Evolutionary conservation across 345 rosid genomes (phyloP), one percentile per base, ranked within the genome.

Genomic region (Eucalyptus urophylla): DNA sequence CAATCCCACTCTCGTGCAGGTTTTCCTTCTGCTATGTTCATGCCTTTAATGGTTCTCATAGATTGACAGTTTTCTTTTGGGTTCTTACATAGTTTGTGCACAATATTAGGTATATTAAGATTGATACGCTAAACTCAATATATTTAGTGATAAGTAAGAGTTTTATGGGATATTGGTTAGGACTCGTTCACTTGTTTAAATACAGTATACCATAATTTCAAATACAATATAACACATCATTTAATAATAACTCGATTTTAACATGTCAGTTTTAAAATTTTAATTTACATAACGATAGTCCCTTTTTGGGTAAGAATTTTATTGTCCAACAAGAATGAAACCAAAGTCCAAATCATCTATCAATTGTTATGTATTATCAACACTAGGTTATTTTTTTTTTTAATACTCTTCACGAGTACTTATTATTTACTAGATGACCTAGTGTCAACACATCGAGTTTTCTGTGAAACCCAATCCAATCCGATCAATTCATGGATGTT

Each of bases 1-100:
- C 92, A 37, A 93, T 90, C 45, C 98, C 97, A 51, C 86, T 93
- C 25, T 86, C 92, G 83, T 93, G 93, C 94, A 96, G 98, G 98
- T 95, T 76, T 33, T 76, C 1, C 83, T 72, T 37, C 22, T 5
- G 44, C 27, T 6, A 89, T 9, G 62, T 33, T 87, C 65, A 58
- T 17, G 49, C 50, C 50, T 87, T 31, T 8, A 24, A 27, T 58
- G 43, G 60, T 87, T 56, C 69, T 40, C 72, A 11, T 89, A 90
- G 7, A 85, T 90, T 5, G 83, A 19, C 43, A 37, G 24, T 90
- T 90, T 86, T 91, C 92, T 44, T 90, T 90, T 31, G 27, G 45
- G 14, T 76, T 76, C 83, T 76, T 37, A 76, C 47, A 19, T 76
- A 21, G 83, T 37, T 8, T 37, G 27, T 37, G 47, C 83, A 21